These are phyloP conservation scores for Sugiyamaella smithiae DNA, from an alignment of 805 yeast genomes.

Conservation along the genomic window DNA sequence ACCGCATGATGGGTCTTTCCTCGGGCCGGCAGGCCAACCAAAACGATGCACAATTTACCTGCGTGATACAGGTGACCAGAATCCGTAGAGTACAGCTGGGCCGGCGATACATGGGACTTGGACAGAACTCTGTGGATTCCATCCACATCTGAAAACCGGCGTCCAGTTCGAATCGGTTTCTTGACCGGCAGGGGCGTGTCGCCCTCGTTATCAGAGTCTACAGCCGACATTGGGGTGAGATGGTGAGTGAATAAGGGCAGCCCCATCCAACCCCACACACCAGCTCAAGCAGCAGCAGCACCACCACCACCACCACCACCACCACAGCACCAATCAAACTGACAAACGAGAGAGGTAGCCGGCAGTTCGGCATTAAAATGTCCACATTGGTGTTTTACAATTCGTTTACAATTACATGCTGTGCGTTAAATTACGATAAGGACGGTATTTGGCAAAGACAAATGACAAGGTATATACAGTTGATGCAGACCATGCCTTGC, in stretches of 20 bases:
- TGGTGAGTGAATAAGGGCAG: neutral
- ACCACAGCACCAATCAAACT: too few species aligned
- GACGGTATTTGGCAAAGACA: too few species aligned
- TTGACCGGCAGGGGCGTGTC: neutral
- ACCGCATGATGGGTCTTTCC: conserved; percentile 94
- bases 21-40: conserved; percentile 92
- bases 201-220: neutral
- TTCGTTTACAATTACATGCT: too few species aligned
- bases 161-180: neutral
- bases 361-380: too few species aligned
- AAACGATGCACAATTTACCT: conserved; percentile 82
- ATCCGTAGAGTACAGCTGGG: conserved; percentile 89
- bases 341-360: too few species aligned
- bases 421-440: too few species aligned
- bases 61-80: conserved; percentile 93
- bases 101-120: conserved; percentile 74
- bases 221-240: conserved; percentile 3
- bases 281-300: too few species aligned
- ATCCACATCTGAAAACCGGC: conserved; percentile 25
- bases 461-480: too few species aligned
- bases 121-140: conserved; percentile 23
- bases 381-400: too few species aligned
- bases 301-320: too few species aligned
- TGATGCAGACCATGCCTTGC: too few species aligned
- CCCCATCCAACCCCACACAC: too few species aligned